A percentile compares a stretch with the other conserved stretches of the same genome.
Conservation (phyloP, 2,329 filamentous ascomycete genomes). For the Claviceps maximensis region DNA sequence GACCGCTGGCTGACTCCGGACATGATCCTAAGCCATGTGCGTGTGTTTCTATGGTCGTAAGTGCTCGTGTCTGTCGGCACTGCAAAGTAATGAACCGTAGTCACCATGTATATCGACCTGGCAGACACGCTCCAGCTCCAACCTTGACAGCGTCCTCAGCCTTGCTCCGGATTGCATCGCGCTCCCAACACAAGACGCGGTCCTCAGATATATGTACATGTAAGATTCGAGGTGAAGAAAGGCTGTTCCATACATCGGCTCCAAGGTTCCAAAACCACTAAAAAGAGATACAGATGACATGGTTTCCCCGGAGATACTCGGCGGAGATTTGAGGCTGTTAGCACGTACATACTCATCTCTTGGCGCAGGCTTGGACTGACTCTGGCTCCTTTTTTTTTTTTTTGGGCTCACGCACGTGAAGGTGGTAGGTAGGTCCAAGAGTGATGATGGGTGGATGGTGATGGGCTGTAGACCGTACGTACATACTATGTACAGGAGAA, state of each 20-base stretch:
- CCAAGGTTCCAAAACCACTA: neutral
- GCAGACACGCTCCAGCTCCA: too few species aligned
- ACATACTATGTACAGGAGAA: neutral
- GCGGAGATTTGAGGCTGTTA: neutral
- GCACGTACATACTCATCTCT: neutral
- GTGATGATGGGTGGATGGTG: too few species aligned
- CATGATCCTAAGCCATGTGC: neutral
- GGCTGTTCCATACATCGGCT: neutral
- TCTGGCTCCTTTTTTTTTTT: too few species aligned
- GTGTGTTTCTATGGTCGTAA: neutral
- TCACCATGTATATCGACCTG: too few species aligned
- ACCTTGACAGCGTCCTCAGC: too few species aligned
- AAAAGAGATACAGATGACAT: neutral
- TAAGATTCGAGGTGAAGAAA: neutral
- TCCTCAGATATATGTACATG: too few species aligned
- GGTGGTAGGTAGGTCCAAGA: neutral
- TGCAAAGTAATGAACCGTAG: neutral
- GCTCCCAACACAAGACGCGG: too few species aligned
- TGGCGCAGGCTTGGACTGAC: neutral
- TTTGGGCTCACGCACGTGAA: neutral
- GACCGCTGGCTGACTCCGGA: neutral
- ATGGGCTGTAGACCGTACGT: too few species aligned
- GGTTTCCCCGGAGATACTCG: neutral
- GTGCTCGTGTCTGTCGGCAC: neutral
- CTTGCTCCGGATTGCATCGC: too few species aligned